These are phyloP conservation scores for Apophysomyces sp. DNA, from an alignment of 371 early-diverging fungal genomes.

Conservation along the genomic window DNA sequence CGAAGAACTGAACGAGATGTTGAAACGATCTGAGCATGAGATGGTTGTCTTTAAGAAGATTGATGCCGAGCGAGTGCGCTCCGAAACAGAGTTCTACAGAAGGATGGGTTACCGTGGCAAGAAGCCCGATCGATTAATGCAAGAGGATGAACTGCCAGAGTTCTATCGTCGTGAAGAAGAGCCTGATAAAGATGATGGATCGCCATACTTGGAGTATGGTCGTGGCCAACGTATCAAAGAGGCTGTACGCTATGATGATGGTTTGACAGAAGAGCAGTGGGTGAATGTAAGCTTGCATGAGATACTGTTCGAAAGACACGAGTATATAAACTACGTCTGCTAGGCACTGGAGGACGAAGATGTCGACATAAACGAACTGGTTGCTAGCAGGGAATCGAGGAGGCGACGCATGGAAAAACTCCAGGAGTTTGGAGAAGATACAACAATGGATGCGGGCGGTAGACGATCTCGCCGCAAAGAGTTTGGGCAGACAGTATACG, in stretches of 20 bases:
- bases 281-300: constrained; percentile 55
- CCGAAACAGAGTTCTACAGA: constrained; percentile 19
- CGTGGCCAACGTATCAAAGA: constrained; percentile 69
- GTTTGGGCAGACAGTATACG: background rate
- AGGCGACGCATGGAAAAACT: constrained; percentile 22
- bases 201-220: constrained; percentile 35
- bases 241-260: constrained; percentile 86
- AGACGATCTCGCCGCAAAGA: background rate
- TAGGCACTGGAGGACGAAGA: constrained; percentile 64
- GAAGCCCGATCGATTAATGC: constrained; percentile 72
- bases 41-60: constrained; percentile 29
- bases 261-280: constrained; percentile 93
- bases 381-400: constrained; percentile 30
- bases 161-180: constrained; percentile 68
- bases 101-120: constrained; percentile 42
- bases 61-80: constrained; percentile 42
- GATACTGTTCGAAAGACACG: background rate
- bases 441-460: constrained; percentile 3
- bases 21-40: constrained; percentile 40
- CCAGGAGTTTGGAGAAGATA: constrained; percentile 18
- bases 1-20: constrained; percentile 61
- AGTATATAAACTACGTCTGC: background rate
- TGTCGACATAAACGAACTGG: constrained; percentile 63
- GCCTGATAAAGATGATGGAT: constrained; percentile 44
- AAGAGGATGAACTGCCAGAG: constrained; percentile 84